Percentiles rank a stretch among this genome's conserved stretches.
Conservation (phyloP, 2,329 filamentous ascomycete species). For the Calonectria honghensis region DNA sequence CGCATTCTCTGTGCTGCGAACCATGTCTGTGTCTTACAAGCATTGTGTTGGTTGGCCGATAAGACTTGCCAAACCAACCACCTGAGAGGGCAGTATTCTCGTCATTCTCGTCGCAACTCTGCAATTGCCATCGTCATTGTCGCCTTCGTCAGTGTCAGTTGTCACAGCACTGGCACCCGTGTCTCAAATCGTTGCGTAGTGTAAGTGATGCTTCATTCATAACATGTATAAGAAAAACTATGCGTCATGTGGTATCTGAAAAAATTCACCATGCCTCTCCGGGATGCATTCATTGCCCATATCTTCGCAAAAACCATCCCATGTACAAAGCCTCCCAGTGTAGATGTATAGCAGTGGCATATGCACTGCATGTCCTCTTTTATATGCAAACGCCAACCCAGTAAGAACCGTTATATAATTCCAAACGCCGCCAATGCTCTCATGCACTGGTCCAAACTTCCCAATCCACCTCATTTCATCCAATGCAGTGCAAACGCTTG, state of each 20-base stretch:
- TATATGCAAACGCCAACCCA: conserved; percentile 49
- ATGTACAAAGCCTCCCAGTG: conserved; percentile 26
- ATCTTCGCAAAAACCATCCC: conserved; percentile 31
- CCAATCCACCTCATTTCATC: conserved; percentile 35
- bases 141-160: neutral
- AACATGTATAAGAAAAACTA: conserved; percentile 48
- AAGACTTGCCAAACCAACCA: neutral
- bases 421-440: conserved; percentile 47
- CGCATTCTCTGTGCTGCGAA: conserved; percentile 15
- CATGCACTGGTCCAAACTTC: conserved; percentile 31
- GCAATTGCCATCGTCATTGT: neutral
- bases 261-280: conserved; percentile 45
- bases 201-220: conserved; percentile 26
- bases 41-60: neutral
- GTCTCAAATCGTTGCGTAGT: neutral
- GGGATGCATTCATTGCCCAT: conserved; percentile 47
- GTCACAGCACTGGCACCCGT: neutral
- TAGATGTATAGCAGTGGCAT: conserved; percentile 18
- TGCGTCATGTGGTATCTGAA: conserved; percentile 54
- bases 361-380: conserved; percentile 43
- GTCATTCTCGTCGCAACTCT: neutral
- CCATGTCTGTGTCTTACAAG: neutral
- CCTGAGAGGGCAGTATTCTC: no score
- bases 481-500: conserved; percentile 49
- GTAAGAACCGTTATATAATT: conserved; percentile 38